Evolutionary conservation across 805 yeast genomes (phyloP).

Genomic region (Suhomyces xylopsoci): DNA sequence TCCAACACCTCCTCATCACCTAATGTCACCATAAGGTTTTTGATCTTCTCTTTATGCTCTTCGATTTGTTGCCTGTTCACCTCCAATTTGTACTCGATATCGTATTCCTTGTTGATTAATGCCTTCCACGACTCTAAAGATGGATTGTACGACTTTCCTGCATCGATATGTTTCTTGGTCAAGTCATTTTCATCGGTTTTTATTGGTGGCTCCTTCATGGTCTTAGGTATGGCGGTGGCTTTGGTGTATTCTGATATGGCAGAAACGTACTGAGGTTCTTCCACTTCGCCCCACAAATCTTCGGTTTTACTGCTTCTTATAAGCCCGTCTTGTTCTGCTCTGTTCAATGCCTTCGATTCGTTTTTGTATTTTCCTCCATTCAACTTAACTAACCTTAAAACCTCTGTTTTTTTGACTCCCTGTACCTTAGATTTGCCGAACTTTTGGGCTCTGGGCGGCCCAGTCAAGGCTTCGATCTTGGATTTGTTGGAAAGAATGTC

Average conservation of each 20-base stretch:
- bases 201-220: conserved; percentile 53
- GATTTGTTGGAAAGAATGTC: conserved; percentile 74
- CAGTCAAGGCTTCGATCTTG: conserved; percentile 63
- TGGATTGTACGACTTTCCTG: conserved; percentile 93
- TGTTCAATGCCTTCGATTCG: conserved; percentile 48
- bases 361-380: conserved; percentile 68
- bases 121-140: conserved; percentile 77
- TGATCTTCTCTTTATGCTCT: conserved; percentile 62
- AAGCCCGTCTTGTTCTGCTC: conserved; percentile 63
- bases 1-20: conserved; percentile 55
- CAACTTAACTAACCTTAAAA: conserved; percentile 63
- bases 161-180: conserved; percentile 53
- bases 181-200: conserved; percentile 47
- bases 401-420: conserved; percentile 63
- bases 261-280: conserved; percentile 13
- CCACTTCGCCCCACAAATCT: conserved; percentile 68
- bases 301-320: conserved; percentile 41
- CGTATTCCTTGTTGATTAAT: conserved; percentile 65
- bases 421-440: conserved; percentile 40
- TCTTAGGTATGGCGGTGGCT: conserved; percentile 52
- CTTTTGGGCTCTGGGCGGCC: conserved; percentile 7
- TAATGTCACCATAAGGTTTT: conserved; percentile 58
- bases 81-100: conserved; percentile 63
- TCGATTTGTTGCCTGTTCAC: conserved; percentile 57
- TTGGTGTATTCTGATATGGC: conserved; percentile 28